phyloP scores from a whole-genome alignment of 768 basidiomycete genomes.

The Tylopilus sp. region DNA sequence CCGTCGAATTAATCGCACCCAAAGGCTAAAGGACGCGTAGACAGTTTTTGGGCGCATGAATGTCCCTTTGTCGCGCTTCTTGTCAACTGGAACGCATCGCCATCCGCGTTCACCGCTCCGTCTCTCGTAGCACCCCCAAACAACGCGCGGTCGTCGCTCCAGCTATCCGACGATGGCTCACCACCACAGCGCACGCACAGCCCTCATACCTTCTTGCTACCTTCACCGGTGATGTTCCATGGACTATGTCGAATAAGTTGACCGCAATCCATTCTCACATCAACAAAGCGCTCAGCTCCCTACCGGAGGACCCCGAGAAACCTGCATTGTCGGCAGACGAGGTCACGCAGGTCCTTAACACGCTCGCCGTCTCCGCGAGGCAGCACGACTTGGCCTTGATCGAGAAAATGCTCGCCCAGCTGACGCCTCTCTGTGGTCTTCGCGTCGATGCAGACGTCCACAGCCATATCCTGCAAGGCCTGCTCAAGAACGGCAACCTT shows the following conservation, averaged over 20 bases:
- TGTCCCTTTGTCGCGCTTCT: conserved; percentile 47
- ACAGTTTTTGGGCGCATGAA: conserved; percentile 47
- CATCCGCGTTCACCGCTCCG: conserved; percentile 23
- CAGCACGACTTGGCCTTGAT: conserved; percentile 53
- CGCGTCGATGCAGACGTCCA: conserved; percentile 45
- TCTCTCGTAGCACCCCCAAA: conserved; percentile 9
- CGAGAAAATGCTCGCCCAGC: conserved; percentile 48
- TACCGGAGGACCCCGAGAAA: conserved; percentile 12
- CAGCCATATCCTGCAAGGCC: conserved; percentile 44
- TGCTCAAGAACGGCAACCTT: conserved; percentile 42
- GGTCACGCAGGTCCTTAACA: conserved; percentile 39
- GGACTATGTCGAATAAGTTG: conserved; percentile 18
- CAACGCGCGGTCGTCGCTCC: conserved; percentile 8
- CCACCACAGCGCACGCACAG: conserved; percentile 11
- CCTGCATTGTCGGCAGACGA: conserved; percentile 23
- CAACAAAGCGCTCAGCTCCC: conserved; percentile 21
- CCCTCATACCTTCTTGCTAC: not conserved
- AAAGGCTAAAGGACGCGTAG: conserved; percentile 9
- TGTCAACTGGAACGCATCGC: conserved; percentile 29
- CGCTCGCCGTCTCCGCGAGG: conserved; percentile 50
- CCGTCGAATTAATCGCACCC: not conserved
- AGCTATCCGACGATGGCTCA: conserved; percentile 23
- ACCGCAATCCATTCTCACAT: conserved; percentile 21
- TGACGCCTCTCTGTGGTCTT: conserved; percentile 46
- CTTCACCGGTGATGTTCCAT: conserved; percentile 3